A percentile compares a stretch with the other conserved stretches of the same genome.
phyloP scores from a whole-genome alignment of 805 yeast genomes.

The Kodamaea kaohsiungensis region DNA sequence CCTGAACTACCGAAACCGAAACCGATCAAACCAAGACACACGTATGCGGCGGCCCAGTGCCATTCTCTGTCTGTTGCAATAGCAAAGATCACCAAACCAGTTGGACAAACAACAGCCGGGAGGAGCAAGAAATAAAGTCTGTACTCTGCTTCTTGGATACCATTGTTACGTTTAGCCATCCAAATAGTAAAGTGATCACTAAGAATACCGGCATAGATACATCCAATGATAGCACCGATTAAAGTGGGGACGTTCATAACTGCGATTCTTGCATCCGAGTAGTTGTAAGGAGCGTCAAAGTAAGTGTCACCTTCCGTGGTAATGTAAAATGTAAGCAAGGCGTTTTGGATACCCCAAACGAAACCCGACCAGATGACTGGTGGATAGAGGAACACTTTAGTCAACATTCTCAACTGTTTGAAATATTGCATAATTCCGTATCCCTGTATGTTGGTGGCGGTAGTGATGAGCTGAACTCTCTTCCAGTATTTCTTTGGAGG shows the following conservation, averaged over 20 bases:
- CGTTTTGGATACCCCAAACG: conserved; percentile 83
- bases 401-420: conserved; percentile 48
- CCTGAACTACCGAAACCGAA: conserved; percentile 73
- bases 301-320: conserved; percentile 72
- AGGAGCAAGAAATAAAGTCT: conserved; percentile 58
- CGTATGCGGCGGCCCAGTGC: conserved; percentile 55
- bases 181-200: conserved; percentile 62
- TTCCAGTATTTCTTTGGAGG: conserved; percentile 43
- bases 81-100: conserved; percentile 65
- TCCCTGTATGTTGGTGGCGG: conserved; percentile 61
- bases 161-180: conserved; percentile 61
- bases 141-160: conserved; percentile 65
- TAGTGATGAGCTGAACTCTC: conserved; percentile 51
- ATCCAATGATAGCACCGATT: conserved; percentile 66
- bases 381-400: conserved; percentile 62
- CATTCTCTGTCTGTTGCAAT: conserved; percentile 60
- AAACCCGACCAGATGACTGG: conserved; percentile 65
- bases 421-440: conserved; percentile 66
- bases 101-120: conserved; percentile 59
- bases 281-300: conserved; percentile 66
- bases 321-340: conserved; percentile 70
- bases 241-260: conserved; percentile 73
- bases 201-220: conserved; percentile 61
- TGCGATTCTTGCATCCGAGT: conserved; percentile 66
- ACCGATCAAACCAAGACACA: conserved; percentile 65